Evolutionary conservation across 495 filamentous ascomycete genomes (phyloP), one percentile per base, ranked within the genome.

Genomic region (Glarea lozoyensis): DNA sequence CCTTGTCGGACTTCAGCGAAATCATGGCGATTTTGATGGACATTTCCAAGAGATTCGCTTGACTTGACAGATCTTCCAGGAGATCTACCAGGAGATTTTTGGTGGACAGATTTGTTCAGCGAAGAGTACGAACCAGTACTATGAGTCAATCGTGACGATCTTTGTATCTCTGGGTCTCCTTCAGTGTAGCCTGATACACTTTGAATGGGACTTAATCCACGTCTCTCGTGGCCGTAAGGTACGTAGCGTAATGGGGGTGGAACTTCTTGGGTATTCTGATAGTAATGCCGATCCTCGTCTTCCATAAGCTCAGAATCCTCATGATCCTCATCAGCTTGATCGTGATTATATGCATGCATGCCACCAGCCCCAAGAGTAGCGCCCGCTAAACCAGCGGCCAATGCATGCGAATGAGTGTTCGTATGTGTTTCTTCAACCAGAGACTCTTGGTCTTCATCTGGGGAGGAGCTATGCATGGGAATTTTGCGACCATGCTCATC

Each of bases 181-280:
- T 71, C 65, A 6, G 72, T 76, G 48, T 81, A 84, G 40, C 88
- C 88, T 0, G 85, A 86, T 20, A 92, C 81, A 45, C 88, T 94
- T 48, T 90, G 88, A 40, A 93, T 87, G 0, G 88, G 88, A 60
- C 88, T 94, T 16, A 89, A 61, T 11, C 76, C 76, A 21, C 82
- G 81, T 22, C 70, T 67, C 43, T 76, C 67, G 18, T 68, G 69
- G 19, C 68, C 68, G 40, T 79, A 78, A 2, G 69, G 67, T 16
- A 73, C 64, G 43, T 80, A 76, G 37, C 72, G 71, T 13, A 53
- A 39, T 13, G 75, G 58, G 10, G 70, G 73, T 3, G 70, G 66
- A 3, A 76, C 73, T 34, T 75, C 66, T 47, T 76, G 73, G 1
- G 64, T 66, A 49, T 57, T 68, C 47, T 72, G 70, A 46, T 70